Percentiles rank a stretch among this genome's conserved stretches.
Conservation (phyloP, 139 green algal species). For the Eudorina sp. region DNA sequence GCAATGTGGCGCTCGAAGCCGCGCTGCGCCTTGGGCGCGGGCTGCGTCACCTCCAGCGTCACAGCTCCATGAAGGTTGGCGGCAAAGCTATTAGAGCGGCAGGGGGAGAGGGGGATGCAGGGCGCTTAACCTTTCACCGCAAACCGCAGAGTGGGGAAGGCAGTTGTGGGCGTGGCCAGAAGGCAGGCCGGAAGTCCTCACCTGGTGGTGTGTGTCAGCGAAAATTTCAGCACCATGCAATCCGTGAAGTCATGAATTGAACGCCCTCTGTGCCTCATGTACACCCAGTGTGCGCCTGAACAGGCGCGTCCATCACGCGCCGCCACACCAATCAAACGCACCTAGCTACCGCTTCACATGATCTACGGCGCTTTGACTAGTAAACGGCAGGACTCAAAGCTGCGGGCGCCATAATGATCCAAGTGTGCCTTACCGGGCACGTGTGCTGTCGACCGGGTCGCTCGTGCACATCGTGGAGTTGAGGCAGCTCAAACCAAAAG, state of each 20-base stretch:
- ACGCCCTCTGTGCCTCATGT: too few relatives aligned
- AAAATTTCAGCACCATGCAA: too few relatives aligned
- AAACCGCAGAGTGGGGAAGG: too few relatives aligned
- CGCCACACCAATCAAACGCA: too few relatives aligned
- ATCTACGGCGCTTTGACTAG: too few relatives aligned
- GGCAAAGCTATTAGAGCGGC: background rate
- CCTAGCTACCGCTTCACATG: too few relatives aligned
- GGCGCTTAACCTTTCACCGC: background rate
- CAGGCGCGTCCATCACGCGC: too few relatives aligned
- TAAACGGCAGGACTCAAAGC: background rate
- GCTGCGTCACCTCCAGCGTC: constrained; percentile 27
- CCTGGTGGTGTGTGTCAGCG: too few relatives aligned
- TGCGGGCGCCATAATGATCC: background rate
- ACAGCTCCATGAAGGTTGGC: constrained; percentile 33
- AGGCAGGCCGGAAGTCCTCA: too few relatives aligned
- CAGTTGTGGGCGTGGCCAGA: too few relatives aligned
- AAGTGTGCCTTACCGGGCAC: constrained; percentile 16
- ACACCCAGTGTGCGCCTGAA: too few relatives aligned
- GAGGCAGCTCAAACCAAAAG: constrained; percentile 20
- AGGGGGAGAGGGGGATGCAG: background rate
- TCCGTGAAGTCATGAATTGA: too few relatives aligned
- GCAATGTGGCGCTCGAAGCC: constrained; percentile 35
- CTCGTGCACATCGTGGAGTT: background rate
- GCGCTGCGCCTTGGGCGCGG: background rate
- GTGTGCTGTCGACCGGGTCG: background rate